These are phyloP conservation scores for Phoenix roebelenii DNA, from an alignment of 176 grass and related monocot species.

Conservation along the genomic window DNA sequence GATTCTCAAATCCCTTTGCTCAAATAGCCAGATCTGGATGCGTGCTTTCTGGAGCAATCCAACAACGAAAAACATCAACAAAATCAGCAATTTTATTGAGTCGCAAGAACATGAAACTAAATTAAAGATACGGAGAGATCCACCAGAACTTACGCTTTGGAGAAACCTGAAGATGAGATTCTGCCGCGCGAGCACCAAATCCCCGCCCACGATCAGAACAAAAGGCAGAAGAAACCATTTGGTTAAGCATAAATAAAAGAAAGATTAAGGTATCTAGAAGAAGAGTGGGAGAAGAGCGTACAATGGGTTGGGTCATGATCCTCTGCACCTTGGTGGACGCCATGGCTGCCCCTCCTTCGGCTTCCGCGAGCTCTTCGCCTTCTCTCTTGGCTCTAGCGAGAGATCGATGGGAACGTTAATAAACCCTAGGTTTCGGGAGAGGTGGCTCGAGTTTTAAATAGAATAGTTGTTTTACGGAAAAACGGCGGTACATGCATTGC, in stretches of 20 bases:
- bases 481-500: too few relatives aligned
- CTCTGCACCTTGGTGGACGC: slow-evolving; percentile 98
- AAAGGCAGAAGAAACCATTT: background rate
- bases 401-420: too few relatives aligned
- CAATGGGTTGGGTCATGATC: slow-evolving; percentile 99
- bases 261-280: background rate
- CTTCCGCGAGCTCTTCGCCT: background rate
- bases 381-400: too few relatives aligned
- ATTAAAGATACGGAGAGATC: background rate
- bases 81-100: slow-evolving; percentile 4
- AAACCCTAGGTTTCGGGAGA: too few relatives aligned
- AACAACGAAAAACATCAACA: background rate
- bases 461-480: too few relatives aligned
- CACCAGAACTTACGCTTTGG: slow-evolving; percentile 71
- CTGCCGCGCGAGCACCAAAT: slow-evolving; percentile 26
- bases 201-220: slow-evolving; percentile 2
- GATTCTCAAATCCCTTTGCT: slow-evolving; percentile 94
- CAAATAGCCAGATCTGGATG: slow-evolving; percentile 93
- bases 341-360: slow-evolving; percentile 39
- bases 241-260: background rate
- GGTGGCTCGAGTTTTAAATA: too few relatives aligned
- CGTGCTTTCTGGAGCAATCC: slow-evolving; percentile 70
- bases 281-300: slow-evolving; percentile 26
- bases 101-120: background rate
- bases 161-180: slow-evolving; percentile 97